Conservation (phyloP, 2,329 filamentous ascomycete genomes). For the Chaetomium olivaceum region DNA sequence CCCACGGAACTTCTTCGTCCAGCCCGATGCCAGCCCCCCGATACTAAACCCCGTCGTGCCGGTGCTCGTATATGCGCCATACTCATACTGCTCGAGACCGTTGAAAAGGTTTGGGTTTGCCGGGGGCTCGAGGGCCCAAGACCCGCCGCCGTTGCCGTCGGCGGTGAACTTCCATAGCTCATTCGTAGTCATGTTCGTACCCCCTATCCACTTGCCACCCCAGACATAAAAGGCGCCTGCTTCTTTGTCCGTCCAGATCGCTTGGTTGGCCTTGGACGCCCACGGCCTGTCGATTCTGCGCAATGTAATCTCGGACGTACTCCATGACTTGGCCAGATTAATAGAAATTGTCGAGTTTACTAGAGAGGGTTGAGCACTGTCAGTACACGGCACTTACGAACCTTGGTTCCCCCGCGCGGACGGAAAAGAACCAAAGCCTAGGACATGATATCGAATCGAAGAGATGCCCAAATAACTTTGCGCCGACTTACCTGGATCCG, state of each 20-base stretch:
- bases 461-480: background rate
- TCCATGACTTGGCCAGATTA: conserved; percentile 30
- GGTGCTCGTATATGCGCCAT: conserved; percentile 13
- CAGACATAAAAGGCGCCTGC: conserved; percentile 21
- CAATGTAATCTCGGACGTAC: conserved; percentile 4
- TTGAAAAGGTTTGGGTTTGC: conserved; percentile 18
- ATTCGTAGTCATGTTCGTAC: conserved; percentile 12
- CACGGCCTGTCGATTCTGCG: conserved; percentile 14
- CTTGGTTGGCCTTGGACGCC: conserved; percentile 12
- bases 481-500: background rate
- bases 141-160: conserved; percentile 24
- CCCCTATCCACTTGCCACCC: conserved; percentile 25
- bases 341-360: conserved; percentile 31
- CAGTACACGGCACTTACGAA: background rate
- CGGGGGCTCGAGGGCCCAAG: conserved; percentile 15
- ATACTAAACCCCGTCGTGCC: conserved; percentile 23
- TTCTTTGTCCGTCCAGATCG: conserved; percentile 18
- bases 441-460: background rate
- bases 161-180: conserved; percentile 27
- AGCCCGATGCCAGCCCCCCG: conserved; percentile 24
- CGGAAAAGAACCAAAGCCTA: background rate
- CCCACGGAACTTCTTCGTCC: conserved; percentile 18
- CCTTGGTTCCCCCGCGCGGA: background rate
- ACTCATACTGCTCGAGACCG: conserved; percentile 16
- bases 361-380: conserved; percentile 1